These are phyloP conservation scores for Spirogloea muscicola DNA, from an alignment of 139 green algal genomes.

Conservation along the genomic window DNA sequence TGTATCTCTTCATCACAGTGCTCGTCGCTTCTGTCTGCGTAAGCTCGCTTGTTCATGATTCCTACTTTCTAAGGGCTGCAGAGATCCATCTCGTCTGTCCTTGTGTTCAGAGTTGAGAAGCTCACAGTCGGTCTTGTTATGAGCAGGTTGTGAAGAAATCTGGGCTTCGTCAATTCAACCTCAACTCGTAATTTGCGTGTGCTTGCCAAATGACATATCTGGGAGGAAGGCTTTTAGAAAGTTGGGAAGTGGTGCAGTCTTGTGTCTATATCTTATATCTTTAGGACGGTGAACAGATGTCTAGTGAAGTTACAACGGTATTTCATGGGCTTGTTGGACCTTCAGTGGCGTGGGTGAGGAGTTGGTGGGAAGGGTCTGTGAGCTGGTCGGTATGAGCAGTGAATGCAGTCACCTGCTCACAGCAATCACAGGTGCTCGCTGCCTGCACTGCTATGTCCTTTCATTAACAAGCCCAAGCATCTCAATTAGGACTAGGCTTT, in stretches of 20 bases:
- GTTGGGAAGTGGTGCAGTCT: background rate
- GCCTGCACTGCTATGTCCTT: background rate
- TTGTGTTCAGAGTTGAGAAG: background rate
- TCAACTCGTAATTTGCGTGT: no score
- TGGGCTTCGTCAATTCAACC: background rate
- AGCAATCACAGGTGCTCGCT: constrained; percentile 22
- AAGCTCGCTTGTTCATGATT: no score
- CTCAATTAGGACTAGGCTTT: background rate
- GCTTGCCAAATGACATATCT: no score
- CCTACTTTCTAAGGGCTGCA: no score
- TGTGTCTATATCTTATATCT: background rate
- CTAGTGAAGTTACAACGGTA: background rate
- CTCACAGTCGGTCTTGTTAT: background rate
- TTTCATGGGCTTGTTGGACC: background rate
- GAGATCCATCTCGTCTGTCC: no score
- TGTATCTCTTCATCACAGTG: background rate
- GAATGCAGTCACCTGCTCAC: constrained; percentile 15
- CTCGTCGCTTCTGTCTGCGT: background rate
- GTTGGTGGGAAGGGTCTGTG: constrained; percentile 18
- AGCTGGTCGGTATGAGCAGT: background rate
- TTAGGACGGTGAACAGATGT: background rate
- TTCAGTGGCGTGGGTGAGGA: constrained; percentile 8
- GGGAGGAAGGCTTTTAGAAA: background rate
- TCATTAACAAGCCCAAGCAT: background rate
- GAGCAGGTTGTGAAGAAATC: background rate